Conservation (phyloP, 176 grass and related monocot genomes). For the Bromus sterilis region DNA sequence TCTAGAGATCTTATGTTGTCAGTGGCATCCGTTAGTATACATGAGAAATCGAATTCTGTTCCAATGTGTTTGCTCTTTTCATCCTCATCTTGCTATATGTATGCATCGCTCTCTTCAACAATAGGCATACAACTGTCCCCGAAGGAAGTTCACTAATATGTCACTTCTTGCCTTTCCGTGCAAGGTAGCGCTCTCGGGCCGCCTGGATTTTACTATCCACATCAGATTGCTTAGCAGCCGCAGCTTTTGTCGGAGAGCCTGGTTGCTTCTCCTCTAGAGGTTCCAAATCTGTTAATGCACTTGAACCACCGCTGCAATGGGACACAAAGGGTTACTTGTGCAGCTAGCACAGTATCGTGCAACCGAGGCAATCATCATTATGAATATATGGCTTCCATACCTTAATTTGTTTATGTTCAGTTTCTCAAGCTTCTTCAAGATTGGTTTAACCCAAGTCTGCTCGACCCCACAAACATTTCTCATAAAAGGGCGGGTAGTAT, state of each 20-base stretch:
- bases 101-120: background rate
- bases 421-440: slow-evolving; percentile 87
- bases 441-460: slow-evolving; percentile 66
- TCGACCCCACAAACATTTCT: slow-evolving; percentile 86
- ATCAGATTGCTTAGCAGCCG: slow-evolving; percentile 43
- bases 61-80: background rate
- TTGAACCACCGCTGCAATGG: slow-evolving; percentile 60
- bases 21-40: background rate
- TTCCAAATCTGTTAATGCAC: slow-evolving; percentile 5
- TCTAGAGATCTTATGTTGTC: background rate
- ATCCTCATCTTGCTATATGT: background rate
- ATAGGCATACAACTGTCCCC: background rate
- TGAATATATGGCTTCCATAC: slow-evolving; percentile 12
- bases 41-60: background rate
- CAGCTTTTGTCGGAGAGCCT: background rate
- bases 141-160: background rate
- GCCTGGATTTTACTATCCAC: slow-evolving; percentile 88
- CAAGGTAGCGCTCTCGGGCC: slow-evolving; percentile 80
- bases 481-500: slow-evolving; percentile 84
- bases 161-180: slow-evolving; percentile 77
- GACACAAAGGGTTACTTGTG: background rate
- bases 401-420: slow-evolving; percentile 76
- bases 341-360: background rate
- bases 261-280: slow-evolving; percentile 6
- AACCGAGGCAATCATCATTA: background rate